phyloP scores from a whole-genome alignment of 352 stramenopile species.

The Pythium insidiosum region DNA sequence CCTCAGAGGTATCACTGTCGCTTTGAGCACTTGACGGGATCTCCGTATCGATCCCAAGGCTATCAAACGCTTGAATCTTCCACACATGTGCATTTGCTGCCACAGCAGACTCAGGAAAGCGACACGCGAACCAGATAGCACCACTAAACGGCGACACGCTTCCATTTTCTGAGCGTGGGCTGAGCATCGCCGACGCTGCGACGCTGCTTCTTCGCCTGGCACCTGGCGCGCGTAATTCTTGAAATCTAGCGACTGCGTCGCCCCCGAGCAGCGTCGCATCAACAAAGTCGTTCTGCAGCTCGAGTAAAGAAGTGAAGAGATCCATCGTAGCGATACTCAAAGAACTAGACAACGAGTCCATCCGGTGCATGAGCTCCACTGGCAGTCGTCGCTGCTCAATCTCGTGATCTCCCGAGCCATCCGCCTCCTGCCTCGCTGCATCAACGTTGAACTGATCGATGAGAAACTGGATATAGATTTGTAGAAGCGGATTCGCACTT shows the following conservation, averaged over 20 bases:
- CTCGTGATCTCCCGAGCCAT: background rate
- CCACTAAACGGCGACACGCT: background rate
- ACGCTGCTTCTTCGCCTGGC: no score
- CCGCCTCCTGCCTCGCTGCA: background rate
- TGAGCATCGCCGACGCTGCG: no score
- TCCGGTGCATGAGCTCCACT: conserved; percentile 63
- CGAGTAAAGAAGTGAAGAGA: conserved; percentile 65
- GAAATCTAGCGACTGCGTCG: background rate
- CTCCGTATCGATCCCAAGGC: conserved; percentile 30
- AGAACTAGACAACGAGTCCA: conserved; percentile 72
- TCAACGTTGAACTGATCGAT: conserved; percentile 21
- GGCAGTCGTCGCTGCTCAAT: conserved; percentile 35
- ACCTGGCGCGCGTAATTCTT: no score
- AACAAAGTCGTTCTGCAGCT: conserved; percentile 53
- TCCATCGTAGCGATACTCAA: conserved; percentile 80
- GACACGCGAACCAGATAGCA: conserved; percentile 73
- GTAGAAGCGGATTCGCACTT: conserved; percentile 65
- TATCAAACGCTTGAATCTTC: conserved; percentile 68
- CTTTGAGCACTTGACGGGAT: conserved; percentile 28
- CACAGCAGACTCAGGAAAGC: conserved; percentile 71
- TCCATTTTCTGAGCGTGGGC: no score
- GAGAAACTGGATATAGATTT: conserved; percentile 74
- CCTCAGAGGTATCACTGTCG: conserved; percentile 20
- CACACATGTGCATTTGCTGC: conserved; percentile 73
- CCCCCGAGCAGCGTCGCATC: conserved; percentile 45